Base-by-base conservation (phyloP, 1,139 yeast genomes). In the Hansenula sp. region DNA sequence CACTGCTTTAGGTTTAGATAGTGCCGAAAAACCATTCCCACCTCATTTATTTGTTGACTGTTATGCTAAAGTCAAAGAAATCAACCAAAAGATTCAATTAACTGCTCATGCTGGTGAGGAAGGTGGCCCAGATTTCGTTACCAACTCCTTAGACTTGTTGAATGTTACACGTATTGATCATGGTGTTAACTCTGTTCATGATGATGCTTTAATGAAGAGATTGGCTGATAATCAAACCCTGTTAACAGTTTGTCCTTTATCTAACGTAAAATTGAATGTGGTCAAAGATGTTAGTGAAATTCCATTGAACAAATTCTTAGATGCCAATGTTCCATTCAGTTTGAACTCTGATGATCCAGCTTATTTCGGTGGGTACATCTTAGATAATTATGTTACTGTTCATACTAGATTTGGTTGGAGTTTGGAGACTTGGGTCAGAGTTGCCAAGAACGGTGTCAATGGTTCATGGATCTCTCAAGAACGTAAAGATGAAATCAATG, bases 91-190 rank as follows among this genome's bases (percentile, higher is more conserved):
- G 40, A 72, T 81, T 45, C 75, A 79, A 36, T 70, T 83, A 43
- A 86, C 95, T 32, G 93, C 94, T 2, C 95, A 86, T 61, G 94
- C 93, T 3, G 95, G 95, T 53, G 95, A 86, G 65, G 94, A 86
- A 67, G 94, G 93, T 42, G 87, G 83, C 51, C 79, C 86, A 38
- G 72, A 77, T 15, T 84, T 70, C 52, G 85, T 86, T 33, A 52
- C 66, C 12, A 70, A 71, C 42, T 69, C 93, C 1, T 65, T 86
- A 49, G 80, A 83, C 54, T 51, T 70, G 38, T 71, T 86, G 52
- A 70, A 76, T 2, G 87, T 78, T 15, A 72, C 79, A 30, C 75
- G 95, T 65, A 81, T 86, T 46, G 95, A 86, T 58, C 95, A 86
- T 59, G 95, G 95, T 41, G 77, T 85, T 47, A 79, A 83, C 55